These are phyloP conservation scores for Rubia tinctorum DNA, from an alignment of 305 asterid species.

Conservation along the genomic window DNA sequence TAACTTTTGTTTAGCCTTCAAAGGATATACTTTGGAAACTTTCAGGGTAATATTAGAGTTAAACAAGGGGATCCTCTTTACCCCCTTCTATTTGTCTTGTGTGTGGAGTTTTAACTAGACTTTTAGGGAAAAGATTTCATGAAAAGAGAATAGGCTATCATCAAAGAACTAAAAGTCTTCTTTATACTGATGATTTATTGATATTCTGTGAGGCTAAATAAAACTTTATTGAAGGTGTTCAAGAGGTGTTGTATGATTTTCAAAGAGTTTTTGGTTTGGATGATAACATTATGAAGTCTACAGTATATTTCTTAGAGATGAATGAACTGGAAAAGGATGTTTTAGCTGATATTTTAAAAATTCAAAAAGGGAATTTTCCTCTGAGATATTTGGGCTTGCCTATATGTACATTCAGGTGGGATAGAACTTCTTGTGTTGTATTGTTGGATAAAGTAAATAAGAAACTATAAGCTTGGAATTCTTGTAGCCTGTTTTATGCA, in stretches of 20 bases:
- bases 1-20: neutral
- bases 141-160: too few relatives aligned
- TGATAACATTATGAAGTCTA: too few relatives aligned
- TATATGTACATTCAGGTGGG: neutral
- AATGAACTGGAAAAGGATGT: neutral
- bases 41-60: neutral
- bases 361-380: neutral
- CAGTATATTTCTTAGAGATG: neutral
- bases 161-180: neutral
- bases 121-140: too few relatives aligned
- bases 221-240: neutral
- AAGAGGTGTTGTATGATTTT: too few relatives aligned
- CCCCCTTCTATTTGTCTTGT: neutral
- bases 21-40: rapidly evolving
- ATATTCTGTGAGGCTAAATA: neutral
- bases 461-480: neutral
- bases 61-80: neutral
- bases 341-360: neutral
- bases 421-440: neutral
- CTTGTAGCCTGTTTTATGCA: neutral
- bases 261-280: neutral
- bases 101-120: neutral
- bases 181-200: neutral
- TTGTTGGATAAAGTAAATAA: too few relatives aligned
- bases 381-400: too few relatives aligned